Evolutionary conservation across 192 early-diverging fungal species (phyloP).

Genomic region (Umbelopsis ramanniana): DNA sequence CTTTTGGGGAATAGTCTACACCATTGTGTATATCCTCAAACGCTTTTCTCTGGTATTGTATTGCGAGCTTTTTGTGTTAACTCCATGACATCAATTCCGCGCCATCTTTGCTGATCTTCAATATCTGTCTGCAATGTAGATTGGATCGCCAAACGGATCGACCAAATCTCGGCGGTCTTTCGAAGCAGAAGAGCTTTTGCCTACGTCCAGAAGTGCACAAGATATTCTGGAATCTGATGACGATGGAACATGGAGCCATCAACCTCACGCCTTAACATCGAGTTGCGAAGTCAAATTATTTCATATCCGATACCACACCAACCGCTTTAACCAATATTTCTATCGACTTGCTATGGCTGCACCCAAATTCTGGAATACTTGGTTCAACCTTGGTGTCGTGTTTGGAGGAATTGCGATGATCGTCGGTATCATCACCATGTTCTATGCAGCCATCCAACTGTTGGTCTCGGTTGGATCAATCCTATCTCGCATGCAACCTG

Average conservation of each 20-base stretch:
- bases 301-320: conserved; percentile 54
- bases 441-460: conserved; percentile 50
- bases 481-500: not conserved
- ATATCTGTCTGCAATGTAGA: not conserved
- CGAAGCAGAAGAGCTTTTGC: conserved; percentile 17
- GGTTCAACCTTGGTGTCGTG: conserved; percentile 58
- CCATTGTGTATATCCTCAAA: conserved; percentile 21
- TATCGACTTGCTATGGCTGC: conserved; percentile 37
- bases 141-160: not conserved
- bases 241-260: not conserved
- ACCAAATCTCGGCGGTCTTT: not conserved
- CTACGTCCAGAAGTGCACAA: conserved; percentile 23
- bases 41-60: conserved; percentile 18
- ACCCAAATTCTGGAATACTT: conserved; percentile 57
- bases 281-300: conserved; percentile 47
- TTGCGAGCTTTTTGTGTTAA: no score
- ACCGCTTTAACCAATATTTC: conserved; percentile 49
- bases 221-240: not conserved
- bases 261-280: conserved; percentile 2
- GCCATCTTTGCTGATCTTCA: not conserved
- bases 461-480: conserved; percentile 7
- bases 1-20: conserved; percentile 37
- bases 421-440: conserved; percentile 48
- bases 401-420: conserved; percentile 54
- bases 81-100: not conserved